These are phyloP conservation scores for Scytalidium lignicola DNA, from an alignment of 2,329 filamentous ascomycete species.

Conservation along the genomic window DNA sequence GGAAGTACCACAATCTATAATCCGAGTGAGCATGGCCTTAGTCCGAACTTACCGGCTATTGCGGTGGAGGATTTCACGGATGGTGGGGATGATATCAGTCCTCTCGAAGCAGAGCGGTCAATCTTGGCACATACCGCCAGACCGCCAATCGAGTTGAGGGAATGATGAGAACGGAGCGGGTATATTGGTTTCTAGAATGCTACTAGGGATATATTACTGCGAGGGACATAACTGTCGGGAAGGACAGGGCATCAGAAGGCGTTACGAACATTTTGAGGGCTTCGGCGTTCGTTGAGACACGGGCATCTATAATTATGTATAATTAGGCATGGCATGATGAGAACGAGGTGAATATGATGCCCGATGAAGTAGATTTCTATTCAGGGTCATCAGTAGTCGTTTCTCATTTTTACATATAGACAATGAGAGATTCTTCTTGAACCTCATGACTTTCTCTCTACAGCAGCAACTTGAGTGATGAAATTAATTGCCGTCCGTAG, in stretches of 20 bases:
- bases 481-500: constrained; percentile 5
- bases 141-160: constrained; percentile 62
- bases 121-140: constrained; percentile 56
- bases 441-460: background rate
- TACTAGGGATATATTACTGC: no score
- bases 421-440: background rate
- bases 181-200: no score
- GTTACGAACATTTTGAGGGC: no score
- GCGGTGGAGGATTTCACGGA: constrained; percentile 64
- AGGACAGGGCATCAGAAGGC: no score
- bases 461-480: background rate
- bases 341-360: no score
- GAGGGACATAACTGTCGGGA: no score
- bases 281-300: no score
- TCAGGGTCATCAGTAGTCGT: no score
- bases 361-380: no score
- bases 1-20: constrained; percentile 62
- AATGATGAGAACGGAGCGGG: constrained; percentile 4
- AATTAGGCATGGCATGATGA: no score
- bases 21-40: constrained; percentile 49
- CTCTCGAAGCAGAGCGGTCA: constrained; percentile 37
- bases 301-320: no score
- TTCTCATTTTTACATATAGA: background rate
- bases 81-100: constrained; percentile 38
- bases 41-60: constrained; percentile 56